Base-by-base conservation (phyloP, 139 green algal species). In the Trebouxia sp. region DNA sequence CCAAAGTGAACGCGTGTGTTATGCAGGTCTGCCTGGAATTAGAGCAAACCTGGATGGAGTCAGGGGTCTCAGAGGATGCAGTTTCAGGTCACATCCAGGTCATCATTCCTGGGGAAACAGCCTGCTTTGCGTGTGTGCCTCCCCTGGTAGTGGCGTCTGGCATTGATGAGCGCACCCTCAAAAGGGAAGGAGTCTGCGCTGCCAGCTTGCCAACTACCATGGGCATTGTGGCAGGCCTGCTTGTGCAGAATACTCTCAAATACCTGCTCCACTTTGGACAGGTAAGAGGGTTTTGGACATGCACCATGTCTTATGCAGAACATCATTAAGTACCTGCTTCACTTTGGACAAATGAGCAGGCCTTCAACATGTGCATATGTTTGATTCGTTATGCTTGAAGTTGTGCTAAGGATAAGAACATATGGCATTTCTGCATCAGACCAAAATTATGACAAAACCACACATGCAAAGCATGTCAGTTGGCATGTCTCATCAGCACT, bases 121-220 rank as follows among this genome's bases (percentile, higher is more conserved):
- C 94, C 0, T 97, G 94, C 87, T 97, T 96, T 83, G 90, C 91
- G 42, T 98, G 95, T 81, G 94, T 94, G 66, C 94, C 95, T 7
- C 95, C 95, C 11, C 90, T 98, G 47, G 95, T 97, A 66, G 93
- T 98, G 35, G 94, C 94, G n/a, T 93, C 86, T 43, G 96, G 96
- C 67, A 96, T 99, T 74, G 96, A 99, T 84, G 96, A 99, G 87
- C 88, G 89, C 65, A 99, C 94, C 8, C 85, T 99, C 22, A 98
- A 98, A 87, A 87, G 96, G 1, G 96, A 99, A 83, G 96, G 95
- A 35, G 96, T 99, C 56, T 99, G 96, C 81, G 96, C 96, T 0
- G 96, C 96, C 37, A 96, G 89, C n/a, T 90, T 99, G 75, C 96
- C 96, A 47, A 99, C 96, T 76, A 99, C 96, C 47, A 99, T 99